Conservation (phyloP, 2,329 filamentous ascomycete species). For the Aspergillus cejpii region DNA sequence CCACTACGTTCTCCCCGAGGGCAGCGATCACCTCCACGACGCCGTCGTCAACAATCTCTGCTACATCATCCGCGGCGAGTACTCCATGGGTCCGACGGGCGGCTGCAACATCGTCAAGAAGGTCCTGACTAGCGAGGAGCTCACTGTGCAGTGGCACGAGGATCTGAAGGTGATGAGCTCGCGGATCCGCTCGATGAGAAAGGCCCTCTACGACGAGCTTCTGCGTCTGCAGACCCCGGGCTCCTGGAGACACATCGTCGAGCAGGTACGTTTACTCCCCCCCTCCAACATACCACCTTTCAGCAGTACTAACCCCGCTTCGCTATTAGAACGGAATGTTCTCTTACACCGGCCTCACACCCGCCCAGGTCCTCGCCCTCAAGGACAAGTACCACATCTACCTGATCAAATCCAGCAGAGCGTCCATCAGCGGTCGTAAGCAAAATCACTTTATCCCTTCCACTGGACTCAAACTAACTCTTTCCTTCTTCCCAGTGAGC, state of each 20-base stretch:
- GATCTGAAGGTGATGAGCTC: constrained; percentile 89
- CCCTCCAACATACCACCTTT: neutral
- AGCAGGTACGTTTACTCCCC: constrained; percentile 61
- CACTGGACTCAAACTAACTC: neutral
- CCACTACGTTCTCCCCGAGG: constrained; percentile 51
- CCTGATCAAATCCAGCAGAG: constrained; percentile 37
- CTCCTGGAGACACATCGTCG: constrained; percentile 95
- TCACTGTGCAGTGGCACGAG: constrained; percentile 84
- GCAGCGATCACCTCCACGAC: constrained; percentile 24
- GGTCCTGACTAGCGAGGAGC: constrained; percentile 67
- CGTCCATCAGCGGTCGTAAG: constrained; percentile 38
- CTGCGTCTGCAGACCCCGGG: constrained; percentile 80
- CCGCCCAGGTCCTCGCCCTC: constrained; percentile 39
- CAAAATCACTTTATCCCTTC: neutral
- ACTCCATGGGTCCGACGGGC: constrained; percentile 62
- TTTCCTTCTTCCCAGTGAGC: constrained; percentile 26
- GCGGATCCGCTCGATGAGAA: constrained; percentile 86
- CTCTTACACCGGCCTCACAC: constrained; percentile 58
- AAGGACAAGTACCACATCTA: constrained; percentile 42
- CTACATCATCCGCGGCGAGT: constrained; percentile 37
- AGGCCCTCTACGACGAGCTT: constrained; percentile 68
- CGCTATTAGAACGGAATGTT: constrained; percentile 67
- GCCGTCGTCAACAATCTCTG: constrained; percentile 35
- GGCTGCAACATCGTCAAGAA: constrained; percentile 78
- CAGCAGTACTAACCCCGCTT: neutral